These are phyloP conservation scores for Helianthus tuberosus DNA, from an alignment of 129 eudicot species.

Conservation along the genomic window DNA sequence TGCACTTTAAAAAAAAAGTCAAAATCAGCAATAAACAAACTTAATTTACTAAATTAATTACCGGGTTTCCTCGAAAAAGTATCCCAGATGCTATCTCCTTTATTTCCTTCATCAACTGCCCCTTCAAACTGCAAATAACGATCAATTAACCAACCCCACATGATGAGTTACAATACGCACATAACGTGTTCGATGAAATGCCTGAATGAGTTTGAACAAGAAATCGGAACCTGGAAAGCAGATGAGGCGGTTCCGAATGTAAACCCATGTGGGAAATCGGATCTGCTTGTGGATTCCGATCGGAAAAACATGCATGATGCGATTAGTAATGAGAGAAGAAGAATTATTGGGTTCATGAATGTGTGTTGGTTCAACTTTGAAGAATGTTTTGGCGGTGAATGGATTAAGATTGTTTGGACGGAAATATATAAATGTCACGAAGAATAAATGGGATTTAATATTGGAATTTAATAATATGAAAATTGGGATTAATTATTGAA, in stretches of 20 bases:
- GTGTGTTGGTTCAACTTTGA: not conserved
- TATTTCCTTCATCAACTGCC: constrained; percentile 91
- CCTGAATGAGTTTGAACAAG: not conserved
- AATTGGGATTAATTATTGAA: too few species aligned
- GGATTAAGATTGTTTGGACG: not conserved
- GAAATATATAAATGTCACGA: not conserved
- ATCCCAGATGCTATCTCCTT: constrained; percentile 93
- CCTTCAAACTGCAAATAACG: constrained; percentile 80
- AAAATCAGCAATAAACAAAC: not conserved
- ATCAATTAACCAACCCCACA: not conserved
- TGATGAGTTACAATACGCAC: not conserved
- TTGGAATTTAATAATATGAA: not conserved
- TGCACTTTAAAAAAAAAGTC: not conserved
- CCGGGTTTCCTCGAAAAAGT: constrained; percentile 76
- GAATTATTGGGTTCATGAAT: constrained; percentile 28
- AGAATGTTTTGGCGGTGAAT: constrained; percentile 32
- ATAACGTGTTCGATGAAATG: constrained; percentile 10
- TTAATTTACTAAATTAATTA: not conserved
- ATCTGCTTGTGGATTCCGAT: constrained; percentile 54
- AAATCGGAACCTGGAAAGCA: constrained; percentile 66
- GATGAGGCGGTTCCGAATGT: constrained; percentile 94
- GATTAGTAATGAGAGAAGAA: constrained; percentile 11
- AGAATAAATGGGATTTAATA: not conserved
- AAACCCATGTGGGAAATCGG: constrained; percentile 74
- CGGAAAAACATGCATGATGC: constrained; percentile 19